These are phyloP conservation scores for Trametopsis cervina DNA, from an alignment of 768 basidiomycete species.

Conservation along the genomic window DNA sequence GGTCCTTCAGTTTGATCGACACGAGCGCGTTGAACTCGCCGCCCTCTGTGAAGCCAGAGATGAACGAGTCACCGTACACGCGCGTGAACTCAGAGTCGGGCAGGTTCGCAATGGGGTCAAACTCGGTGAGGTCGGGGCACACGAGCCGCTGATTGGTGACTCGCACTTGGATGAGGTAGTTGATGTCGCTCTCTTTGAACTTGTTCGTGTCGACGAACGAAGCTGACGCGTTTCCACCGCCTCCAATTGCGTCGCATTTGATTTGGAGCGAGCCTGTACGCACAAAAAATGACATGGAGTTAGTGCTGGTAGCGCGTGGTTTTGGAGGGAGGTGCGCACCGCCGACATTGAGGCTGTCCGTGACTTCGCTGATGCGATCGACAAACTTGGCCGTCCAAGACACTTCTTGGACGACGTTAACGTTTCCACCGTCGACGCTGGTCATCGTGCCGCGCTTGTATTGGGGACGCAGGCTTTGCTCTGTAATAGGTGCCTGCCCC, in stretches of 20 bases:
- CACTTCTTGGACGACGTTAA: neutral
- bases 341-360: neutral
- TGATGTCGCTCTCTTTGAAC: conserved; percentile 2
- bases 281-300: neutral
- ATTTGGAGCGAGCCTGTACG: neutral
- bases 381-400: conserved; percentile 1
- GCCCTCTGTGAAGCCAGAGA: neutral
- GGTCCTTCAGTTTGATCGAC: conserved; percentile 1
- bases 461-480: too few species aligned
- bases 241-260: neutral
- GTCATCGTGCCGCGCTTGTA: too few species aligned
- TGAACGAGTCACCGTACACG: neutral
- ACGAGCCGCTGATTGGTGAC: neutral
- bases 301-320: too few species aligned
- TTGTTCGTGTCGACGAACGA: neutral
- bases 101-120: neutral
- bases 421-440: too few species aligned
- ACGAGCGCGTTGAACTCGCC: conserved; percentile 2
- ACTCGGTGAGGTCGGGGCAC: neutral
- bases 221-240: neutral
- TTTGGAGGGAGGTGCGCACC: neutral
- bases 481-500: too few species aligned
- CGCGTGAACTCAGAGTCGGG: neutral
- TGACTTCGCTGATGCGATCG: neutral
- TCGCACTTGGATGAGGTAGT: neutral